A percentile compares a stretch with the other conserved stretches of the same genome.
phyloP scores from a whole-genome alignment of 2,329 filamentous ascomycete species.

The Cercospora sp. region DNA sequence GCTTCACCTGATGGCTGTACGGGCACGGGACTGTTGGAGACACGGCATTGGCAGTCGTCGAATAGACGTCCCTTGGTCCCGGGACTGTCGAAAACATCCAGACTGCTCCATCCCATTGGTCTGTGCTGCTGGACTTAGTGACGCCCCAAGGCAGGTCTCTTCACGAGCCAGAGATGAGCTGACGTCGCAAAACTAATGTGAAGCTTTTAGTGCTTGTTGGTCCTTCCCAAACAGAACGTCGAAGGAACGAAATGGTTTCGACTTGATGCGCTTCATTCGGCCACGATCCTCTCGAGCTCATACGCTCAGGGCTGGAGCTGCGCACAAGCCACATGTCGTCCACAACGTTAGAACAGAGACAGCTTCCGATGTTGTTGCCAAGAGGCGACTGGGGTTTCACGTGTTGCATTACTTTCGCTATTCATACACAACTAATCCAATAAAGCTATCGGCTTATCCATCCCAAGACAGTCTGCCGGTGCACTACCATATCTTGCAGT shows the following conservation, averaged over 20 bases:
- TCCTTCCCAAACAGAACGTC: background rate
- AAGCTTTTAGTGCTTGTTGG: background rate
- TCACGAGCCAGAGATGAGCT: background rate
- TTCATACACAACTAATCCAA: background rate
- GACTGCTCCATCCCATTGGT: background rate
- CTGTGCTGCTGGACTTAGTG: background rate
- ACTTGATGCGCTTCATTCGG: background rate
- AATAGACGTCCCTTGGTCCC: background rate
- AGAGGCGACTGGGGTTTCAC: background rate
- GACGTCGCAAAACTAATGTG: background rate
- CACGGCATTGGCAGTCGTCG: background rate
- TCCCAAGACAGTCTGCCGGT: background rate
- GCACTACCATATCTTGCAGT: constrained; percentile 2
- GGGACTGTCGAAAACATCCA: too few relatives aligned
- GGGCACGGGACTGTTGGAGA: background rate
- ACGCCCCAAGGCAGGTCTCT: background rate
- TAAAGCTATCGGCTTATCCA: background rate
- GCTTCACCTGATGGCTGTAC: too few relatives aligned
- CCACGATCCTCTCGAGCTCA: background rate
- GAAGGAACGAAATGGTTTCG: background rate
- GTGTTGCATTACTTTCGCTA: background rate
- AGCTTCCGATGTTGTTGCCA: background rate
- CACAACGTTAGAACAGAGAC: background rate
- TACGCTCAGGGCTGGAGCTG: background rate
- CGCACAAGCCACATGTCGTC: background rate